A percentile compares a stretch with the other conserved stretches of the same genome.
Evolutionary conservation across 2,329 filamentous ascomycete genomes (phyloP).

Genomic region (Rhynchosporium agropyri): DNA sequence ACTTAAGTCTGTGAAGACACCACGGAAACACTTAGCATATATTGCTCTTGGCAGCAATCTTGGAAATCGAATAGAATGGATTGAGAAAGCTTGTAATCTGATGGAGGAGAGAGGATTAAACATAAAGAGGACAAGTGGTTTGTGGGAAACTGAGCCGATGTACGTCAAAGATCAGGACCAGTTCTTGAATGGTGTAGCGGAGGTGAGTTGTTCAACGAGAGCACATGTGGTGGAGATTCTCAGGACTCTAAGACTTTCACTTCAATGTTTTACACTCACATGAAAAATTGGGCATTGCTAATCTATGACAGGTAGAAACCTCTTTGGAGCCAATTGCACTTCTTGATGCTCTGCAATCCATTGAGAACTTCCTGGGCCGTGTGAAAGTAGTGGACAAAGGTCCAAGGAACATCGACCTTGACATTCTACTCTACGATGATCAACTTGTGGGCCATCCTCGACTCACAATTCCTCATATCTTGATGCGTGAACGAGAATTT

Average conservation of each 20-base stretch:
- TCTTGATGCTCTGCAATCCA: constrained; percentile 78
- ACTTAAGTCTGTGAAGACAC: background rate
- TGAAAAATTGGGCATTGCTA: background rate
- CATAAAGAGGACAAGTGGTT: constrained; percentile 77
- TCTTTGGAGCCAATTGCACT: constrained; percentile 72
- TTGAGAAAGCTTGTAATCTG: constrained; percentile 78
- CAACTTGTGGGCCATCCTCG: constrained; percentile 67
- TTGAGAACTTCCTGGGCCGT: constrained; percentile 79
- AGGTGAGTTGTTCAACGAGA: constrained; percentile 60
- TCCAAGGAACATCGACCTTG: constrained; percentile 90
- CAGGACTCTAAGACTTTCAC: background rate
- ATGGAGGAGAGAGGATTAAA: constrained; percentile 75
- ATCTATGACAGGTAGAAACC: constrained; percentile 72
- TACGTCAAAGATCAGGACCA: constrained; percentile 87
- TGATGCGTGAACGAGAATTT: constrained; percentile 90
- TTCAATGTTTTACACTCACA: background rate
- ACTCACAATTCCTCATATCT: constrained; percentile 80
- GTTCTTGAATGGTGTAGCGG: constrained; percentile 91
- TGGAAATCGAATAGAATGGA: constrained; percentile 80
- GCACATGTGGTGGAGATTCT: background rate
- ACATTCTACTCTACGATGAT: constrained; percentile 82
- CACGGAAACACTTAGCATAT: constrained; percentile 56
- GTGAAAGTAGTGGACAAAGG: constrained; percentile 90
- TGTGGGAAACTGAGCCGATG: constrained; percentile 97
- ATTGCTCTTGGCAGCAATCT: constrained; percentile 93